Evolutionary conservation across 495 filamentous ascomycete genomes (phyloP), one percentile per base, ranked within the genome.

Genomic region (Aspergillus baeticus): DNA sequence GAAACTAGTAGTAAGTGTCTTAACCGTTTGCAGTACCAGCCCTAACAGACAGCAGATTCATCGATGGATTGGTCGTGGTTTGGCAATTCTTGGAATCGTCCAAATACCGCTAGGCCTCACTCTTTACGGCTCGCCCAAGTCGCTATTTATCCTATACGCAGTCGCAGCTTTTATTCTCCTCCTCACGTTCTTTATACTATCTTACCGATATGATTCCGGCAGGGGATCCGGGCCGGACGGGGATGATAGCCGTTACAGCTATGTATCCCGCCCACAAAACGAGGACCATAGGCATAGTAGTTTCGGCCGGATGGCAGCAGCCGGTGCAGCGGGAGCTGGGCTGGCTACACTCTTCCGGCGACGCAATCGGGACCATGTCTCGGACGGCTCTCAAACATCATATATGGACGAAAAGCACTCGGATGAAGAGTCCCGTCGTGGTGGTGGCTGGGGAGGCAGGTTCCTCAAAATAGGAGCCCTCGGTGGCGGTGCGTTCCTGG

Each of bases 41-140:
- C 15, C 58, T 64, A 46, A 64, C 20, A 15, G 8, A 43, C 35
- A 5, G 6, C 52, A 86, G 84, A 62, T 87, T 39, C 94, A 98
- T 70, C 87, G 91, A 60, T 96, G 93, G 91, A 66, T 91, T 41
- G 94, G 94, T 33, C 81, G 91, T 31, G 73, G 74, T 0, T 81
- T 92, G 47, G 86, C 86, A 8, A 67, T 98, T 26, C 74, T 98
- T 5, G 94, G 88, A 5, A 81, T 98, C 49, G 81, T 87, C 7
- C 95, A 98, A 68, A 85, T 98, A 22, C 89, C 93, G 1, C 75
- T 98, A 1, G 94, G 94, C 0, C 79, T 98, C 46, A 92, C 91
- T 4, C 79, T 98, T 10, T 98, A 97, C 63, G 94, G 94, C 14
- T 94, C 91, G 31, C 94, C 95, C 13, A 84, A 88, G 67, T 74